These are phyloP conservation scores for Beta vulgaris DNA, from an alignment of 148 eudicot genomes.

Conservation along the genomic window DNA sequence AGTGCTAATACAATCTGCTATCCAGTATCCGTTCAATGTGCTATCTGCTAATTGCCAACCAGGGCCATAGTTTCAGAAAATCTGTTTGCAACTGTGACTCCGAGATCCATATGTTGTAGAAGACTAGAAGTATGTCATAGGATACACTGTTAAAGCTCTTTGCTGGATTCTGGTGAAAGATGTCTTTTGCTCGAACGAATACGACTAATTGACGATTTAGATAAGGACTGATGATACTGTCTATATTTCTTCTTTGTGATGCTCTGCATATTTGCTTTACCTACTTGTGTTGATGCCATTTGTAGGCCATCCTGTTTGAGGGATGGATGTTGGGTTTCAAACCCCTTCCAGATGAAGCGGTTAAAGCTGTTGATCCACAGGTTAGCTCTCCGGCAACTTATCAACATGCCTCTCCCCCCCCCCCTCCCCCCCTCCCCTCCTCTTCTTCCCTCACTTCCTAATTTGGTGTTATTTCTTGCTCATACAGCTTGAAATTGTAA, in stretches of 20 bases:
- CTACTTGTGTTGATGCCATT: not conserved
- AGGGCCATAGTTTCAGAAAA: not conserved
- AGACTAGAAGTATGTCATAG: not conserved
- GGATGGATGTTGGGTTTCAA: constrained; percentile 99
- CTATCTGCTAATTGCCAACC: not conserved
- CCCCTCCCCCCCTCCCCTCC: not conserved
- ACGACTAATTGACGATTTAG: not conserved
- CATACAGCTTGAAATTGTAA: constrained; percentile 71
- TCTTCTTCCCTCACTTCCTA: not conserved
- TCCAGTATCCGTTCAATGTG: not conserved
- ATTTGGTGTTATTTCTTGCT: constrained; percentile 6
- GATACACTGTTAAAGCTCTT: not conserved
- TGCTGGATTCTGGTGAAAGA: not conserved
- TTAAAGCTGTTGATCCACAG: constrained; percentile 74
- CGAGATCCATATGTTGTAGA: not conserved
- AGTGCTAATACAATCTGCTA: too few species aligned
- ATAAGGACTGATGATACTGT: not conserved
- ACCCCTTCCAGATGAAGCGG: constrained; percentile 65
- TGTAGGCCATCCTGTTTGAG: constrained; percentile 79
- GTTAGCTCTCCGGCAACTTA: constrained; percentile 25
- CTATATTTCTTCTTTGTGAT: not conserved
- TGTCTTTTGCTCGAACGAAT: not conserved
- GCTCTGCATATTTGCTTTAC: not conserved
- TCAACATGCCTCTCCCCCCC: not conserved
- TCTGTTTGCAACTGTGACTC: not conserved